Evolutionary conservation across 163 green algal species (phyloP).

Genomic region (Scenedesmus sp.): DNA sequence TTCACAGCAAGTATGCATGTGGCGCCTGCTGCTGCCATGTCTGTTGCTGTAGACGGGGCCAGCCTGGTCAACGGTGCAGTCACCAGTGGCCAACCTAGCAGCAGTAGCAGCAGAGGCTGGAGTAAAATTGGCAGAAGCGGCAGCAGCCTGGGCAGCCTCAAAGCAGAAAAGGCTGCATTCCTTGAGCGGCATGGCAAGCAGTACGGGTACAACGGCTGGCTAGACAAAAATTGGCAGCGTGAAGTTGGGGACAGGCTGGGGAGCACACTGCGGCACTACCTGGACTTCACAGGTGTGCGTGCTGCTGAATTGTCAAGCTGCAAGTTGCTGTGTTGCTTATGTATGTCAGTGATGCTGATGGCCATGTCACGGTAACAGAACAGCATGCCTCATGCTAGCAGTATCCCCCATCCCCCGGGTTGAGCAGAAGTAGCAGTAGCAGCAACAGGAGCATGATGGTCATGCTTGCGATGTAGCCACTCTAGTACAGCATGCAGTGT

Average conservation of each 20-base stretch:
- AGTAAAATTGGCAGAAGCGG: not conserved
- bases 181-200: not conserved
- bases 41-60: not conserved
- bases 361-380: too few species aligned
- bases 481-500: too few species aligned
- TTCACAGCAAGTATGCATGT: not conserved
- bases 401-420: too few species aligned
- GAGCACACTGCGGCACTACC: slow-evolving; percentile 19
- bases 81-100: not conserved
- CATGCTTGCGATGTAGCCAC: too few species aligned
- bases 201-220: slow-evolving; percentile 46
- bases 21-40: not conserved
- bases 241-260: slow-evolving; percentile 41
- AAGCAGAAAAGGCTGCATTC: slow-evolving; percentile 31
- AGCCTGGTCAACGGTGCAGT: not conserved
- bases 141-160: slow-evolving; percentile 3
- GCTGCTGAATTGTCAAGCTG: not conserved
- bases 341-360: too few species aligned
- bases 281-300: slow-evolving; percentile 39
- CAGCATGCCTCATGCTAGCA: too few species aligned
- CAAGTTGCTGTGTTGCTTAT: not conserved
- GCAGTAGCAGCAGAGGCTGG: not conserved
- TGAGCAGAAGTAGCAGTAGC: too few species aligned
- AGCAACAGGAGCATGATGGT: too few species aligned
- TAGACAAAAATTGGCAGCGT: slow-evolving; percentile 22